Base-by-base conservation (phyloP, 1,284 basidiomycete genomes). In the Cryptococcus amylolentus region DNA sequence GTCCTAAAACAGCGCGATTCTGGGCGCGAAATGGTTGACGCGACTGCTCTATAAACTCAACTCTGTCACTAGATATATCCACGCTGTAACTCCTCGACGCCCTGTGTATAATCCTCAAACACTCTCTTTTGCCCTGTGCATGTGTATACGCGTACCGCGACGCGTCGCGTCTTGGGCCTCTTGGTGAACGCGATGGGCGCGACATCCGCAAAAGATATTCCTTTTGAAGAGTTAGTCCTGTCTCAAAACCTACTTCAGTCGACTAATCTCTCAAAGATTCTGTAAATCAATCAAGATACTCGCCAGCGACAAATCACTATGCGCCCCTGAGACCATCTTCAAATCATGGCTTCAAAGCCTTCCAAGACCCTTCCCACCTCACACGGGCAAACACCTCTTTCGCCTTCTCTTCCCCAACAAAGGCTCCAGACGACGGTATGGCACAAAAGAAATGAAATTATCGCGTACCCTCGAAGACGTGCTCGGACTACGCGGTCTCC, bases 401-500 rank as follows among this genome's bases (percentile, higher is more conserved):
- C 83, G 84, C 1, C 72, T 91, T 3, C 77, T 93, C n/a, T 91
- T 91, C 69, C 90, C 91, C 0, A 85, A 91, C 54, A 84, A 89
- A 56, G 89, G 91, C 55, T 65, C 78, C 0, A 74, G 81, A 31
- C 79, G 90, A 31, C 84, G 84, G 67, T 93, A 89, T 63, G 83
- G 84, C 18, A 78, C 92, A 66, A 84, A 88, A 67, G 90, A 93
- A 76, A 77, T 78, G 5, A 79, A 73, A n/a, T 79, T 93, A n/a
- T 82, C 82, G 0, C 70, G 73, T 7, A 73, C 80, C 31, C 78
- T 93, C 0, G 79, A 80, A 2, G 73, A 81, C 14, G 80, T 83
- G 13, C 78, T 87, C 50, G 81, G 73, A 5, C 71, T 79, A 3
- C 66, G 68, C 10, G 64, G 68, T 2, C 77, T 89, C 42, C 31